A percentile compares a stretch with the other conserved stretches of the same genome.
Evolutionary conservation across 208 protist genomes (phyloP).

Genomic region (Leishmania tropica): DNA sequence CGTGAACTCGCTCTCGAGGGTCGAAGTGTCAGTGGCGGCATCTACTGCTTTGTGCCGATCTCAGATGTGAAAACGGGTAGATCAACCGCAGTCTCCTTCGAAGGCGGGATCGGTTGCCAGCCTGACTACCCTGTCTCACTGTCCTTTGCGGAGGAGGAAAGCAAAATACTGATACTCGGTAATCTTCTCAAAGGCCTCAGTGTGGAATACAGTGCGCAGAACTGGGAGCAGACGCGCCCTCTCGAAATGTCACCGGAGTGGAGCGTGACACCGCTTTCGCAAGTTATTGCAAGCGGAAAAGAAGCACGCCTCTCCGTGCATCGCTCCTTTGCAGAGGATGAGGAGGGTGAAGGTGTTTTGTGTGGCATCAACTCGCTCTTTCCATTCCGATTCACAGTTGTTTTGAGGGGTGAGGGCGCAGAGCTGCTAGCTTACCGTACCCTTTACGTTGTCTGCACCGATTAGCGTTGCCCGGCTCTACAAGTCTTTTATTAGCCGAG

Average conservation of each 20-base stretch:
- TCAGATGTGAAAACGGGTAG: slow-evolving; percentile 7
- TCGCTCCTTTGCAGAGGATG: not conserved
- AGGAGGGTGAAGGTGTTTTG: not conserved
- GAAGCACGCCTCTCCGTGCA: slow-evolving; percentile 20
- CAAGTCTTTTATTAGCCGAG: not conserved
- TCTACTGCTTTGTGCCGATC: slow-evolving; percentile 26
- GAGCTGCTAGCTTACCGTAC: not conserved
- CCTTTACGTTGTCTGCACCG: slow-evolving; percentile 31
- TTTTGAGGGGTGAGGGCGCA: slow-evolving; percentile 27
- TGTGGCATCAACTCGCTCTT: slow-evolving; percentile 10
- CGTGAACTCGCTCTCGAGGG: slow-evolving; percentile 24
- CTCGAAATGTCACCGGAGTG: slow-evolving; percentile 12
- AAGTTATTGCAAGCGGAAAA: slow-evolving; percentile 13
- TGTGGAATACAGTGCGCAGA: slow-evolving; percentile 22
- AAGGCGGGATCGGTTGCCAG: slow-evolving; percentile 24
- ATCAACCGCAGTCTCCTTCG: slow-evolving; percentile 19
- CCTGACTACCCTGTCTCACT: slow-evolving; percentile 27
- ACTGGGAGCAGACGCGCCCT: slow-evolving; percentile 33
- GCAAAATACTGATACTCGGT: slow-evolving; percentile 28
- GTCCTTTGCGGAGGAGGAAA: slow-evolving; percentile 21
- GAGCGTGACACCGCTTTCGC: slow-evolving; percentile 12
- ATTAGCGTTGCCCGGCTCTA: not conserved
- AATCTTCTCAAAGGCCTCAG: slow-evolving; percentile 24
- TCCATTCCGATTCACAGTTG: slow-evolving; percentile 29
- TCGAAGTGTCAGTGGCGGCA: slow-evolving; percentile 21